These are phyloP conservation scores for Microcyclosporella mali DNA, from an alignment of 2,329 filamentous ascomycete species.

Conservation along the genomic window DNA sequence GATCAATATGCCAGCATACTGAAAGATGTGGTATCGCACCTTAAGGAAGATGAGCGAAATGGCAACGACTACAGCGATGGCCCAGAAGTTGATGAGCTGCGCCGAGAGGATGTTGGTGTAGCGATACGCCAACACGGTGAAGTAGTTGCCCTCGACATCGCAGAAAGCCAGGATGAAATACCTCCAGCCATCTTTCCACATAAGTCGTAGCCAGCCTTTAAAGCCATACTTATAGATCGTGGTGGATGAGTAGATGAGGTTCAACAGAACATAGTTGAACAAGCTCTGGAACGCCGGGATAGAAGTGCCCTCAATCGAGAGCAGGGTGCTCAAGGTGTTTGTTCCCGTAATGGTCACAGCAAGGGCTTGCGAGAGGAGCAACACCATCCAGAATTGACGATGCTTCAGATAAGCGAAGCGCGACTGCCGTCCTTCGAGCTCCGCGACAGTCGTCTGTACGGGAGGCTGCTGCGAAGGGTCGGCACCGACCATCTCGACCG, in stretches of 20 bases:
- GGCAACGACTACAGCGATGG: conserved; percentile 84
- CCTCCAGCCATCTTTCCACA: conserved; percentile 76
- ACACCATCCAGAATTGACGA: conserved; percentile 78
- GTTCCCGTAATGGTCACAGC: conserved; percentile 86
- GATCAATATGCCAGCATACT: conserved; percentile 79
- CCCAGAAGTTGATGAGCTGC: conserved; percentile 98
- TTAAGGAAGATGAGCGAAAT: conserved; percentile 75
- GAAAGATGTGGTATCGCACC: conserved; percentile 83
- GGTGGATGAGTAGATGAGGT: conserved; percentile 71
- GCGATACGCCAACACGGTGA: conserved; percentile 88
- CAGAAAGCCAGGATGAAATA: conserved; percentile 89
- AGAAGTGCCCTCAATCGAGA: conserved; percentile 61
- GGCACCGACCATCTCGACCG: conserved; percentile 31
- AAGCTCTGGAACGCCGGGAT: conserved; percentile 95
- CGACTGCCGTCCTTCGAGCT: conserved; percentile 40
- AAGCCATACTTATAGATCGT: conserved; percentile 75
- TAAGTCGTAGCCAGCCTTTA: conserved; percentile 59
- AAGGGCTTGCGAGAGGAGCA: conserved; percentile 69
- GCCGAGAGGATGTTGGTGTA: conserved; percentile 89
- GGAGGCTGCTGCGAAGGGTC: conserved; percentile 23
- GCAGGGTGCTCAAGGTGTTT: conserved; percentile 80
- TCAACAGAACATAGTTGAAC: conserved; percentile 87
- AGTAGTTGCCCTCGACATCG: conserved; percentile 97
- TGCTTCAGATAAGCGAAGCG: conserved; percentile 70
- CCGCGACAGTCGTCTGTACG: conserved; percentile 35